Conservation (phyloP, 192 early-diverging fungal genomes). For the Podila minutissima region DNA sequence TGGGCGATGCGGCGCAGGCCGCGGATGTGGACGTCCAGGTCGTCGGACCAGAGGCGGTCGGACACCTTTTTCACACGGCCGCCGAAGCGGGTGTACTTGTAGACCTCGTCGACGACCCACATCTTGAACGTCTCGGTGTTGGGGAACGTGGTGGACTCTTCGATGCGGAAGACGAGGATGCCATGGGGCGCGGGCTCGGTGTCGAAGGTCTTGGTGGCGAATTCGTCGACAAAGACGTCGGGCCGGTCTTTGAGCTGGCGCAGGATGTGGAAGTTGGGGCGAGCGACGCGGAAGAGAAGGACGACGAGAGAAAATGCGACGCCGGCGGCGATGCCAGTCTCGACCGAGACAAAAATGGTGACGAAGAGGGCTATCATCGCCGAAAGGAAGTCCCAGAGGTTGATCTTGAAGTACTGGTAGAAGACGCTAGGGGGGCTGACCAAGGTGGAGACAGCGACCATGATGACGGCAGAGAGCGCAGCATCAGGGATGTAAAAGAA, state of each 20-base stretch:
- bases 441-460: constrained; percentile 41
- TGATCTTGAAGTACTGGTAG: constrained; percentile 51
- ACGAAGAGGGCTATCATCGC: constrained; percentile 54
- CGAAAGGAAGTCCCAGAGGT: constrained; percentile 48
- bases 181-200: constrained; percentile 62
- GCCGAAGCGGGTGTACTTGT: constrained; percentile 49
- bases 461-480: constrained; percentile 60
- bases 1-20: constrained; percentile 21
- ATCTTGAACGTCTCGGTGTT: constrained; percentile 69
- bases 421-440: constrained; percentile 51
- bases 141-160: constrained; percentile 75
- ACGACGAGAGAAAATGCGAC: constrained; percentile 78
- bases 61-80: constrained; percentile 55
- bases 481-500: constrained; percentile 91
- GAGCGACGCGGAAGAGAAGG: constrained; percentile 80
- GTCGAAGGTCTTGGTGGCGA: constrained; percentile 19
- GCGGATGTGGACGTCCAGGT: constrained; percentile 27
- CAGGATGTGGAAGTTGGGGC: constrained; percentile 66
- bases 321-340: constrained; percentile 82
- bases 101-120: constrained; percentile 55
- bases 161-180: constrained; percentile 73
- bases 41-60: constrained; percentile 67
- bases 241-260: constrained; percentile 53
- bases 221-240: constrained; percentile 30
- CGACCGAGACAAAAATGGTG: constrained; percentile 69